Evolutionary conservation across 2,329 filamentous ascomycete genomes (phyloP).

Genomic region (Teratosphaeria nubilosa): DNA sequence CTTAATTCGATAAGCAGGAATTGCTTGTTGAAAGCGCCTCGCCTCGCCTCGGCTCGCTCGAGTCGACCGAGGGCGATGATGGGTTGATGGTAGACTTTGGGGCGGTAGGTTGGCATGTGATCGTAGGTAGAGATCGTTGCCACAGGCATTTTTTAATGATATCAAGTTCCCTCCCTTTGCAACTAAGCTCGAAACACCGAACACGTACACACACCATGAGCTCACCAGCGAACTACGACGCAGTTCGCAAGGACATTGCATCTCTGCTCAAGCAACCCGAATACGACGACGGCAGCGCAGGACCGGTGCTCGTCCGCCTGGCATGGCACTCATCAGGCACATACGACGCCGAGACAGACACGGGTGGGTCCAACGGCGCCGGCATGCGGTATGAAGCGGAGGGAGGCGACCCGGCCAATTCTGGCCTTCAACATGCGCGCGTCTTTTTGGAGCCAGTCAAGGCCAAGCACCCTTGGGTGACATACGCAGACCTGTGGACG

Average conservation of each 20-base stretch:
- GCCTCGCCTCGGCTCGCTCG: background rate
- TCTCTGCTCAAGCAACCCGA: constrained; percentile 38
- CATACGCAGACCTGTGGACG: constrained; percentile 57
- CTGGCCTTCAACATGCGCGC: constrained; percentile 53
- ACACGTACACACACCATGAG: constrained; percentile 1
- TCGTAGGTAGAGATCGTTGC: background rate
- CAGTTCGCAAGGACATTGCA: constrained; percentile 13
- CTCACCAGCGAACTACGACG: constrained; percentile 12
- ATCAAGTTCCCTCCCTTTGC: background rate
- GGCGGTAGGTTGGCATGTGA: background rate
- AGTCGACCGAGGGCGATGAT: background rate
- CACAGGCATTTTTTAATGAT: background rate
- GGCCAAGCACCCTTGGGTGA: constrained; percentile 50
- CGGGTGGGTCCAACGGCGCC: constrained; percentile 54
- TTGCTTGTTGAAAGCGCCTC: no score
- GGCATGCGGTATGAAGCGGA: constrained; percentile 57
- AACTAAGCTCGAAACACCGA: background rate
- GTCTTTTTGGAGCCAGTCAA: constrained; percentile 56
- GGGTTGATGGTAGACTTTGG: background rate
- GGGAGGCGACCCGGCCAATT: constrained; percentile 55
- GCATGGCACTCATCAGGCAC: constrained; percentile 58
- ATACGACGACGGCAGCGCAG: constrained; percentile 56
- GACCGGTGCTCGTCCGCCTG: constrained; percentile 53
- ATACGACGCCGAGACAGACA: constrained; percentile 49
- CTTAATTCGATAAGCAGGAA: background rate